Evolutionary conservation across 176 grass and related monocot species (phyloP).

Genomic region (Chloris gayana): DNA sequence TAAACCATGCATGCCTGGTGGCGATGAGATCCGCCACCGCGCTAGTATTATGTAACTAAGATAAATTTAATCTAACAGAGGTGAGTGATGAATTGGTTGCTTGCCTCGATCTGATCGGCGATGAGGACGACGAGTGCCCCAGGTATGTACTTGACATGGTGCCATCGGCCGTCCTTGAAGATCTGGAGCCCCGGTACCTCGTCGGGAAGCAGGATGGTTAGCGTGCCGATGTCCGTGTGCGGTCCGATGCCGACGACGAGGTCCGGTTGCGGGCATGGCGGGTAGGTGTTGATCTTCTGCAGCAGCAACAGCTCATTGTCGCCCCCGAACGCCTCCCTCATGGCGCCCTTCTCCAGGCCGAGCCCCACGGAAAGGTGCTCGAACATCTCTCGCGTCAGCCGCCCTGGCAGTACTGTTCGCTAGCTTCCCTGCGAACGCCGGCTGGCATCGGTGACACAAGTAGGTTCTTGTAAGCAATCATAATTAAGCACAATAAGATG

Average conservation of each 20-base stretch:
- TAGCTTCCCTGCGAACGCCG: constrained; percentile 36
- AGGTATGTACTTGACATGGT: constrained; percentile 55
- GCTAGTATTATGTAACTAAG: no score
- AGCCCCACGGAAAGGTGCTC: constrained; percentile 56
- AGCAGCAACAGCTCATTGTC: constrained; percentile 46
- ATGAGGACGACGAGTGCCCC: constrained; percentile 67
- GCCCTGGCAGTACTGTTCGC: constrained; percentile 54
- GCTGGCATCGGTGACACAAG: no score
- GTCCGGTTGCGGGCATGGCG: constrained; percentile 71
- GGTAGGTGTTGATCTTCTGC: constrained; percentile 84
- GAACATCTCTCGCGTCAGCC: constrained; percentile 49
- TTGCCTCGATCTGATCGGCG: constrained; percentile 83
- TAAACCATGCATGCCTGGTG: no score
- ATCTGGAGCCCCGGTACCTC: constrained; percentile 73
- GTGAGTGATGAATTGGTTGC: background rate
- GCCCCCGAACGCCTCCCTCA: constrained; percentile 45
- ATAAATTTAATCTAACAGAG: no score
- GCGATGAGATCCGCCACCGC: no score
- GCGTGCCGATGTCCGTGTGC: constrained; percentile 69
- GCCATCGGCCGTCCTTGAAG: constrained; percentile 59
- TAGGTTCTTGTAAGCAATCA: background rate
- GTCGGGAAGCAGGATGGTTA: constrained; percentile 72
- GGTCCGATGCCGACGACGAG: constrained; percentile 56
- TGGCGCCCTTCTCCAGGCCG: constrained; percentile 31
- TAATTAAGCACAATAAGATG: fast-evolving